A percentile compares a stretch with the other conserved stretches of the same genome.
Conservation (phyloP, 2,329 filamentous ascomycete genomes). For the Ceratocystis colombiana region DNA sequence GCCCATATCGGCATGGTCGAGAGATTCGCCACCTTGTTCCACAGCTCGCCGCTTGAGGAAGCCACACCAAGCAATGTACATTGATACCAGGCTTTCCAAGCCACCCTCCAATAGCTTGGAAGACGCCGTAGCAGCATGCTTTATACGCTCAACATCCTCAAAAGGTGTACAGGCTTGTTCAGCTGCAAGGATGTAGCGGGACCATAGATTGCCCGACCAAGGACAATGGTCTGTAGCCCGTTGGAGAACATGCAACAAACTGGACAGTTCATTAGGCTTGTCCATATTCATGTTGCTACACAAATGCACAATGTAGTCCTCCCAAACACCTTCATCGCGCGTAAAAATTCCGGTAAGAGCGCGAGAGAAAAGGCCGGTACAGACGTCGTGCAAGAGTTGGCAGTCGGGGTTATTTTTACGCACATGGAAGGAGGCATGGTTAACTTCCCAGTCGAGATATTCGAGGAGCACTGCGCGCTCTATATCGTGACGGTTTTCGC, state of each 20-base stretch:
- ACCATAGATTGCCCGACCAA: conserved; percentile 87
- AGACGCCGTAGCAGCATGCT: conserved; percentile 81
- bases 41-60: conserved; percentile 76
- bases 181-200: conserved; percentile 72
- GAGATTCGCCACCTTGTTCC: conserved; percentile 66
- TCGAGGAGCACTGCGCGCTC: conserved; percentile 46
- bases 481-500: conserved; percentile 46
- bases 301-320: conserved; percentile 70
- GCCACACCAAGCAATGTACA: conserved; percentile 90
- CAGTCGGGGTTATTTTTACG: conserved; percentile 38
- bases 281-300: conserved; percentile 33
- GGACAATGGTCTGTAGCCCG: conserved; percentile 83
- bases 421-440: conserved; percentile 42
- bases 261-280: conserved; percentile 28
- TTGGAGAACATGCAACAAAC: conserved; percentile 60
- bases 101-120: conserved; percentile 75
- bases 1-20: conserved; percentile 82
- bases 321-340: conserved; percentile 66
- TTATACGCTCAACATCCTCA: conserved; percentile 74
- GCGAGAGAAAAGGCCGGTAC: conserved; percentile 63
- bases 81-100: conserved; percentile 78
- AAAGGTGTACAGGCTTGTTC: conserved; percentile 71
- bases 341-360: conserved; percentile 61
- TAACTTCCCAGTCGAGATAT: conserved; percentile 80
- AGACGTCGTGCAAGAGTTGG: conserved; percentile 42